phyloP scores from a whole-genome alignment of 352 stramenopile species.

The Phytophthora vignae region DNA sequence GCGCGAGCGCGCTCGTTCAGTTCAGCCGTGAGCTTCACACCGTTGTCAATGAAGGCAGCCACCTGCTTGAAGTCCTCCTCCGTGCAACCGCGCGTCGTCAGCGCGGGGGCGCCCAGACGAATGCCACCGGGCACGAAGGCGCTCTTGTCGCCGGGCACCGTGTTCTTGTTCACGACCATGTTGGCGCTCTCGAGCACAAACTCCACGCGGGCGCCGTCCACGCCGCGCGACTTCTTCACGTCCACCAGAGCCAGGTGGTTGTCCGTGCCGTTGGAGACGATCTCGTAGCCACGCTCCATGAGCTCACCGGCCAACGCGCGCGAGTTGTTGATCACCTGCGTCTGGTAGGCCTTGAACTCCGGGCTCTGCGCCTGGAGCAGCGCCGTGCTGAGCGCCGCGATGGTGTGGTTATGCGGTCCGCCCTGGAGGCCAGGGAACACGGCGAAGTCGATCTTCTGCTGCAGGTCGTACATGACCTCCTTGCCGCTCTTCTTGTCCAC shows the following conservation, averaged over 20 bases:
- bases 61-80: slow-evolving; percentile 97
- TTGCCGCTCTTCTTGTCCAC: slow-evolving; percentile 97
- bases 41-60: slow-evolving; percentile 96
- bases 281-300: slow-evolving; percentile 92
- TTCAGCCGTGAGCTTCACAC: slow-evolving; percentile 93
- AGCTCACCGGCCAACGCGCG: slow-evolving; percentile 91
- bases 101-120: slow-evolving; percentile 95
- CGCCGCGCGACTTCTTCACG: slow-evolving; percentile 94
- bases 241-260: slow-evolving; percentile 99
- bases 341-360: slow-evolving; percentile 98
- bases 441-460: slow-evolving; percentile 99
- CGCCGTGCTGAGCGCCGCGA: slow-evolving; percentile 97
- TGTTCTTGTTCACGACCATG: slow-evolving; percentile 99
- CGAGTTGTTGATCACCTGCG: slow-evolving; percentile 94
- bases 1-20: slow-evolving; percentile 91
- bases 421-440: slow-evolving; percentile 99
- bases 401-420: slow-evolving; percentile 99
- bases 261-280: slow-evolving; percentile 98
- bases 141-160: slow-evolving; percentile 97
- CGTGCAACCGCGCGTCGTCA: slow-evolving; percentile 96
- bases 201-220: slow-evolving; percentile 97
- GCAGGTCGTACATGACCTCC: slow-evolving; percentile 93
- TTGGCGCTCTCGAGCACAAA: slow-evolving; percentile 96
- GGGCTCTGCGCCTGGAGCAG: slow-evolving; percentile 96
- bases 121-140: slow-evolving; percentile 97